Evolutionary conservation across 1,284 basidiomycete species (phyloP), one percentile per base, ranked within the genome.

Genomic region (Heterobasidion irregulare): DNA sequence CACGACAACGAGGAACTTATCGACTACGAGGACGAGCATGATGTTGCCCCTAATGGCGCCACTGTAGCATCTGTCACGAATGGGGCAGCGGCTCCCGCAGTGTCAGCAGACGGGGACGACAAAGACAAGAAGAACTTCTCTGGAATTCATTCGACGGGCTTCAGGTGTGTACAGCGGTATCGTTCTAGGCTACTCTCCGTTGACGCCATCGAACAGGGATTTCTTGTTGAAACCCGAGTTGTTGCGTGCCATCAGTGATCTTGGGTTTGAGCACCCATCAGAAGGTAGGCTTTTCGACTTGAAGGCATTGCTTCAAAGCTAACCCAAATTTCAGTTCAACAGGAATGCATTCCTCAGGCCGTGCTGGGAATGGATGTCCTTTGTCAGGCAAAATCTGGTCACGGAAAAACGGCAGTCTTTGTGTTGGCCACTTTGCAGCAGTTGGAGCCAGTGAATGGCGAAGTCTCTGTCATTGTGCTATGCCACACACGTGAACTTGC

Each of bases 401-500:
- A 99, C 77, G 97, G 97, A 72, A 99, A 99, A 79, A 99, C 97
- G 19, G 97, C 97, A 50, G 97, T 99, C 60, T 99, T 99, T 70
- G 97, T 99, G 62, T 83, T 98, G 60, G 95, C 97, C 54, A 96
- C 93, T 6, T 82, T 99, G 54, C 97, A 99, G 74, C 97, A 99
- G 75, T 84, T 99, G 63, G 97, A 99, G 72, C 95, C 97, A 53
- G 93, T 98, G 62, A 91, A 98, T 66, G 97, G 97, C 69, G 95
- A 99, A 73, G 94, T 99, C 55, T 93, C 93, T 52, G 96, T 98
- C 61, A 82, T 99, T 64, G 94, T 99, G 62, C 84, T 99, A 59
- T 99, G 97, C 76, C 97, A 99, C 78, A 99, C 97, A 43, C 92
- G 97, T 65, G 97, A 99, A 78, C 82, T 99, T 54, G 97, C 97